Conservation (phyloP, 78 protist genomes). For the Chrysochromulina parva region DNA sequence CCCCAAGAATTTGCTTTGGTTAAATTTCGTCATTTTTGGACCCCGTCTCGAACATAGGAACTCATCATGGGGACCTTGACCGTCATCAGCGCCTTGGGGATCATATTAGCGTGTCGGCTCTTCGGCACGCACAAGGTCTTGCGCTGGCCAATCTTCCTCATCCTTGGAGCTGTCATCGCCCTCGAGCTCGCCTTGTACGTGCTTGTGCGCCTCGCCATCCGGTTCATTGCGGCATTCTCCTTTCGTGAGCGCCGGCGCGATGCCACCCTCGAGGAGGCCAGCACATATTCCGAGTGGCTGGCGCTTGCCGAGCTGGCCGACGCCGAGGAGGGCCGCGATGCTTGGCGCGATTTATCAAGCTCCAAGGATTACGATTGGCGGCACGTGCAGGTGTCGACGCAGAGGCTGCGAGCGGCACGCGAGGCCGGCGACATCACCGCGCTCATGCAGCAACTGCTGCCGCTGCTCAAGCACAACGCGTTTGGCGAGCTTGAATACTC, state of each 20-base stretch:
- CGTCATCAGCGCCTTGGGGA: too few species aligned
- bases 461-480: background rate
- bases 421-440: background rate
- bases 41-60: too few species aligned
- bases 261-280: too few species aligned
- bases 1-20: too few species aligned
- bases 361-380: background rate
- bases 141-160: too few species aligned
- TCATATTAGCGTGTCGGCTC: too few species aligned
- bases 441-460: background rate
- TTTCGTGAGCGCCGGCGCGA: background rate
- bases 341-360: background rate
- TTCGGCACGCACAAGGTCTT: too few species aligned
- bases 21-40: too few species aligned
- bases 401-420: too few species aligned
- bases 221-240: background rate
- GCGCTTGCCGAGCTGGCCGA: background rate
- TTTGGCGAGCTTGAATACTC: background rate
- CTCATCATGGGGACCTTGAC: too few species aligned
- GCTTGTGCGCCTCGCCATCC: background rate
- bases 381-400: background rate
- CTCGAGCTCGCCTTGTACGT: too few species aligned
- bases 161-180: too few species aligned
- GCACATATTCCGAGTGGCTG: background rate
- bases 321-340: background rate